Base-by-base conservation (phyloP, 345 rosid genomes). In the Eucalyptus victrix region DNA sequence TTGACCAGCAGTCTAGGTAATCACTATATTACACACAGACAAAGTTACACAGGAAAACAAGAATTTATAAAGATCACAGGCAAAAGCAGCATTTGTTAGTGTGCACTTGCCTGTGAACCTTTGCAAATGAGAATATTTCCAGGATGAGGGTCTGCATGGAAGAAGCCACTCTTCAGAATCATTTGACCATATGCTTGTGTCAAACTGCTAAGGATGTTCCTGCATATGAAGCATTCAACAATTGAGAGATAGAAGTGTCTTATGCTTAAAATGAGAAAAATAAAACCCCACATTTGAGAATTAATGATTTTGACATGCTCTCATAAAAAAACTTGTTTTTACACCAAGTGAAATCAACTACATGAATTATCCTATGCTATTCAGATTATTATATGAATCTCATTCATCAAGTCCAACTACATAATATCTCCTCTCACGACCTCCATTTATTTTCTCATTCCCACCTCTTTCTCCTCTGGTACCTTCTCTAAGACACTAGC, bases 61-160 rank as follows among this genome's bases (percentile, higher is more conserved):
- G 42, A 87, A 54, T 37, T 44, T 49, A 49, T 87, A 87, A 65
- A 81, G 86, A 32, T 51, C 51, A 40, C 37, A 40, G 67, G 76
- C 32, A 80, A 87, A 58, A 7, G 85, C 53, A 88, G 88, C 49
- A 87, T 67, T 87, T 58, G 44, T 40, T 54, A 81, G 80, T 72
- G 49, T 88, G 56, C 89, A 94, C 99, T 94, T 93, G 93, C 99
- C 99, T 97, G 94, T 80, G 97, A 96, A 90, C 96, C 99, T 92
- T 94, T 93, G 90, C 98, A 97, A 80, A 97, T 97, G 93, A 97
- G 91, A 89, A 97, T 97, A 93, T 97, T 97, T 90, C 99, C 99
- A 4, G 99, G 99, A 93, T 97, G 99, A 42, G 99, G 98, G 95
- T 97, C 99, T 42, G 99, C 99, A 87, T 97, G 99, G 94, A 97